Conservation (phyloP, 305 asterid genomes). For the Rubia tinctorum region DNA sequence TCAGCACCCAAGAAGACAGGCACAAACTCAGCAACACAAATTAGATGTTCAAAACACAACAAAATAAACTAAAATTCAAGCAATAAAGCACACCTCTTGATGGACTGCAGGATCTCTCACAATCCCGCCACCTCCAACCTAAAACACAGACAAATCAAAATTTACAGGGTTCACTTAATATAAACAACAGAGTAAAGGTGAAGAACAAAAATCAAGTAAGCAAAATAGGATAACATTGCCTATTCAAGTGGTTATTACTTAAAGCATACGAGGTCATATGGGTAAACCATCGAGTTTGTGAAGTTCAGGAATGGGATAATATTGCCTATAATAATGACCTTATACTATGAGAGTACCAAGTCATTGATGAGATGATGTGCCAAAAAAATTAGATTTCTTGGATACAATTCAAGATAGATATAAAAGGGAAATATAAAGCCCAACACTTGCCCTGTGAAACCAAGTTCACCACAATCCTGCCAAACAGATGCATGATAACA, state of each 20-base stretch:
- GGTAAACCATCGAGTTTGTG: neutral
- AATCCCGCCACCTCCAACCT: constrained; percentile 96
- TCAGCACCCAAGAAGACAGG: neutral
- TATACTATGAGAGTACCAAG: neutral
- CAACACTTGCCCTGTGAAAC: neutral
- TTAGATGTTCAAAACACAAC: neutral
- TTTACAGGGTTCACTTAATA: neutral
- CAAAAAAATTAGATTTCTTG: neutral
- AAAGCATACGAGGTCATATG: neutral
- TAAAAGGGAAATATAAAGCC: neutral
- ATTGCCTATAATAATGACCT: neutral
- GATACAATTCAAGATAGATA: neutral
- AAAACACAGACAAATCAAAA: neutral
- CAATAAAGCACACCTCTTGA: constrained; percentile 52
- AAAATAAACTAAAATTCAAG: constrained; percentile 8
- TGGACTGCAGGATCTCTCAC: constrained; percentile 83
- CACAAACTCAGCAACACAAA: neutral
- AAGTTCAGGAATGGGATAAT: neutral
- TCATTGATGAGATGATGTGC: neutral
- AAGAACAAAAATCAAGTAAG: neutral
- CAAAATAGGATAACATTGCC: neutral
- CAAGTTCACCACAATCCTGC: neutral
- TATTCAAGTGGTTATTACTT: neutral
- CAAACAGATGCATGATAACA: neutral
- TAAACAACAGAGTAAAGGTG: neutral